These are phyloP conservation scores for Gossypium schwendimanii DNA, from an alignment of 441 rosid species.

Conservation along the genomic window DNA sequence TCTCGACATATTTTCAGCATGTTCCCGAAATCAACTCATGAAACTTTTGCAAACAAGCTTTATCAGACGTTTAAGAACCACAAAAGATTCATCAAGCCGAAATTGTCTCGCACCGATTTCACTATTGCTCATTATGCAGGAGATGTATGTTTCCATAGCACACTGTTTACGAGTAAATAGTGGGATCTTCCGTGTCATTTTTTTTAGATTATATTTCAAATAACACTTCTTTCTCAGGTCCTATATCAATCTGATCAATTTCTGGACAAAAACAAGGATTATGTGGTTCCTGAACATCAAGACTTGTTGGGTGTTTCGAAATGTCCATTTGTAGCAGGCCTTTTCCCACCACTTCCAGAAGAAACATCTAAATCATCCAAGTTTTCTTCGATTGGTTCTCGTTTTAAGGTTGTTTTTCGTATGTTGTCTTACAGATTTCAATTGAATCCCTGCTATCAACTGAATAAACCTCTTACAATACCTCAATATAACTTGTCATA, in stretches of 20 bases:
- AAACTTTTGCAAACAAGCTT: conserved; percentile 88
- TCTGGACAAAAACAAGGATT: conserved; percentile 98
- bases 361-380: conserved; percentile 89
- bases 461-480: background rate
- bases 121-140: conserved; percentile 93
- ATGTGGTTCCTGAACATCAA: conserved; percentile 93
- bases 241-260: conserved; percentile 89
- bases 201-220: background rate
- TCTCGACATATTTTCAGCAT: conserved; percentile 44
- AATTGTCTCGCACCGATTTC: conserved; percentile 90
- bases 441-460: background rate
- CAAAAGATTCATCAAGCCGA: conserved; percentile 93
- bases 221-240: conserved; percentile 43
- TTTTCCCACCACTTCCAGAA: conserved; percentile 85
- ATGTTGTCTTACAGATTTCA: background rate
- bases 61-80: conserved; percentile 83
- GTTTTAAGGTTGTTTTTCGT: conserved; percentile 61
- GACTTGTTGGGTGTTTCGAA: conserved; percentile 71
- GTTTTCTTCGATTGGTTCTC: conserved; percentile 95
- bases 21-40: conserved; percentile 99
- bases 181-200: background rate
- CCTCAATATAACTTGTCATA: conserved; percentile 8
- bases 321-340: conserved; percentile 85
- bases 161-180: background rate
- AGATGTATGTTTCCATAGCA: conserved; percentile 46